Base-by-base conservation (phyloP, 2,329 filamentous ascomycete genomes). In the Simplicillium sp. region DNA sequence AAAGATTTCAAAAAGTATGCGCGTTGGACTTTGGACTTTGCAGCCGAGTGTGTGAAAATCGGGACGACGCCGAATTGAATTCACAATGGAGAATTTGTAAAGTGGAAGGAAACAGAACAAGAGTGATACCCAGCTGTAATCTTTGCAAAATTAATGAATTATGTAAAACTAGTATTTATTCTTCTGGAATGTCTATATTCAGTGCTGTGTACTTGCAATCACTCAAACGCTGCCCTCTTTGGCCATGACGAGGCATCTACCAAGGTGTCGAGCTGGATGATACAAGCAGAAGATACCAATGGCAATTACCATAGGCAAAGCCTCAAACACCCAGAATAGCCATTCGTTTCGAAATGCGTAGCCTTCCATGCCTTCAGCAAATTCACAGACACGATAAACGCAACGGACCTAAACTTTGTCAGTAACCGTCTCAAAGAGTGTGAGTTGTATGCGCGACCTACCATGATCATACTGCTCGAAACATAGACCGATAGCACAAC, bases 381-480 rank as follows among this genome's bases (percentile, higher is more conserved):
- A 75, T 46, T 76, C 71, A 37, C 70, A 60, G 4, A 70, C 64
- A n/a, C 71, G 65, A 44, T 70, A 76, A 20, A 73, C 59, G n/a
- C 66, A 72, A 12, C 71, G 68, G 3, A 71, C 45, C 57, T 73
- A 16, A 6, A 2, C 5, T 0, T 13, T 11, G 8, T 40, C 28
- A 14, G n/a, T 7, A 2, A 3, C 11, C n/a, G 4, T n/a, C 7
- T 4, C 28, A n/a, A 28, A 5, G 7, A 3, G 7, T 3, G 2
- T 35, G 2, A 1, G 3, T 13, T 56, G 6, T 25, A 9, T 5
- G 20, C 9, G 9, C 20, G 20, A 9, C 65, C 44, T 51, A 71
- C 68, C 56, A 69, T 55, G 34, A 73, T 68, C 43, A 68, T 53
- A 7, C 50, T 45, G n/a, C 64, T 64, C 3, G 67, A 66, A 14